Conservation (phyloP, 139 green algal species). For the Chara braunii region DNA sequence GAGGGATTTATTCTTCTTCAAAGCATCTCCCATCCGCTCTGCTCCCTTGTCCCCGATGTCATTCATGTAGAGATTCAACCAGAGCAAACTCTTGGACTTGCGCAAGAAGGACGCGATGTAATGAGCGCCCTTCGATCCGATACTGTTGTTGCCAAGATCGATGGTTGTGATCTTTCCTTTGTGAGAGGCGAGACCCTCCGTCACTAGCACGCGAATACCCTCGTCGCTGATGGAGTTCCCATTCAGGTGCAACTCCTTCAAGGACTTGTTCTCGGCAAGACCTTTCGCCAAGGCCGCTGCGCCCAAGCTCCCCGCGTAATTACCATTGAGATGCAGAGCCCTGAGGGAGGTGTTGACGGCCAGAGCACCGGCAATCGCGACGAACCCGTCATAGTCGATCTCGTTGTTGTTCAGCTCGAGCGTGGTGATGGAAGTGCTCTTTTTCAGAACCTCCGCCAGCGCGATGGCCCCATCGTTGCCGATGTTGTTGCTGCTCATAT, state of each 20-base stretch:
- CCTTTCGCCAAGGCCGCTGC: constrained; percentile 63
- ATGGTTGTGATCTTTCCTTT: constrained; percentile 53
- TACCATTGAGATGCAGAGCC: constrained; percentile 46
- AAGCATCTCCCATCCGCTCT: constrained; percentile 50
- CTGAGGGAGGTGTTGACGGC: constrained; percentile 56
- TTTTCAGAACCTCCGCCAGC: constrained; percentile 83
- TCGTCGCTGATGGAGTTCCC: constrained; percentile 87
- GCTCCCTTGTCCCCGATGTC: constrained; percentile 74
- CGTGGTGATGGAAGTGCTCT: constrained; percentile 69
- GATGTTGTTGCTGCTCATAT: constrained; percentile 45
- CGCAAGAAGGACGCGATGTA: constrained; percentile 67
- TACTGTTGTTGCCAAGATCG: constrained; percentile 88
- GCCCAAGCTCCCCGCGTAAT: constrained; percentile 67
- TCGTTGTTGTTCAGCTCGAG: constrained; percentile 77
- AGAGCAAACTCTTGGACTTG: constrained; percentile 52
- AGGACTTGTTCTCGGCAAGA: constrained; percentile 59
- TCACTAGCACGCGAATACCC: constrained; percentile 69
- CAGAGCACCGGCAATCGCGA: constrained; percentile 66
- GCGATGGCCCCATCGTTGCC: constrained; percentile 63
- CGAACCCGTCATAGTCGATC: constrained; percentile 68
- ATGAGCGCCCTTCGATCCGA: constrained; percentile 57
- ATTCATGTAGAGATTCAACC: constrained; percentile 96
- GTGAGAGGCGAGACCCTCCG: constrained; percentile 55
- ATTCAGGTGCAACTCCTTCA: constrained; percentile 77
- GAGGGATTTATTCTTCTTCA: constrained; percentile 59